Evolutionary conservation across 169 alveolate species (phyloP).

Genomic region (Eimeria brunetti): DNA sequence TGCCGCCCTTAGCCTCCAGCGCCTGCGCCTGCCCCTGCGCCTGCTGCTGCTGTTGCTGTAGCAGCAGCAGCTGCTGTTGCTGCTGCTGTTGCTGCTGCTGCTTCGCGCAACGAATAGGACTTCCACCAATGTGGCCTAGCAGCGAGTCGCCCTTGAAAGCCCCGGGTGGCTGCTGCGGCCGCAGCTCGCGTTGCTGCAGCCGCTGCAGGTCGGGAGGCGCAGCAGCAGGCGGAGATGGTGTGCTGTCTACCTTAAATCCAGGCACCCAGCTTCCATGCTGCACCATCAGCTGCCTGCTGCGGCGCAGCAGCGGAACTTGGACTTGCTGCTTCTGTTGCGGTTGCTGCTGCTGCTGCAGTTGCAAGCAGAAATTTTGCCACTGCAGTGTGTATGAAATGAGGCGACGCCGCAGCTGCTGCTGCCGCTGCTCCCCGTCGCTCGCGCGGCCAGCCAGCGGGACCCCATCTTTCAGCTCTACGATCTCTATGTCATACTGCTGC

Average conservation of each 20-base stretch:
- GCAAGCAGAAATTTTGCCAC: conserved; percentile 68
- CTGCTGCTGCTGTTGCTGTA: background rate
- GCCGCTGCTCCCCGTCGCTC: conserved; percentile 62
- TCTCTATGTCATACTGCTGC: conserved; percentile 57
- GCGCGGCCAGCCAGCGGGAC: conserved; percentile 31
- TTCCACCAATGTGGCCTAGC: conserved; percentile 52
- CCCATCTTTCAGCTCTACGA: conserved; percentile 55
- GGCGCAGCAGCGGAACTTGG: conserved; percentile 39
- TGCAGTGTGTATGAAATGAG: conserved; percentile 51
- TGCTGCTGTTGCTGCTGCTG: conserved; percentile 41
- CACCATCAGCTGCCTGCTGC: conserved; percentile 47
- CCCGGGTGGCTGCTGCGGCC: conserved; percentile 31
- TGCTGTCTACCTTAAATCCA: conserved; percentile 36
- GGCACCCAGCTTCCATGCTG: conserved; percentile 50
- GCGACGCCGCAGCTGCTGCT: conserved; percentile 68
- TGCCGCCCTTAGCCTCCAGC: conserved; percentile 9
- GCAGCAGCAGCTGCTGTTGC: conserved; percentile 6
- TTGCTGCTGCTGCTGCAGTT: conserved; percentile 43
- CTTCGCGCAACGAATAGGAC: conserved; percentile 30
- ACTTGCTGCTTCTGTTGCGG: background rate
- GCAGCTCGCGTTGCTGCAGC: conserved; percentile 33
- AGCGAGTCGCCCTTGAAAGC: conserved; percentile 55
- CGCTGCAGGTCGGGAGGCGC: conserved; percentile 61
- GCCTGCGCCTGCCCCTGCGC: background rate
- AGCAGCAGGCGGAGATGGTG: conserved; percentile 64